Evolutionary conservation across 306 rosid species (phyloP), one percentile per base, ranked within the genome.

Genomic region (Vicia faba): DNA sequence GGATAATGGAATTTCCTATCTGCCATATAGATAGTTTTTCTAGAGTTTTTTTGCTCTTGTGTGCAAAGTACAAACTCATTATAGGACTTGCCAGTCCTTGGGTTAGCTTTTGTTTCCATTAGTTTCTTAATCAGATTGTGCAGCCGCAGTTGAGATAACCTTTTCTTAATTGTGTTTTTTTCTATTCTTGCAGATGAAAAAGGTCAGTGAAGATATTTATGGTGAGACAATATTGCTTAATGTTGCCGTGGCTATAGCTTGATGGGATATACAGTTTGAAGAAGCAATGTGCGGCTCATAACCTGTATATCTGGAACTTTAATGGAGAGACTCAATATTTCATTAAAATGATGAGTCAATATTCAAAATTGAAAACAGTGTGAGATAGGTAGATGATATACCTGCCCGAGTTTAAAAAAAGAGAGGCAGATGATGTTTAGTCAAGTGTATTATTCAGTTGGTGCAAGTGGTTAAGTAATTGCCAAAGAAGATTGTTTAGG

Each of bases 201-300:
- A 19, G 15, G 45, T 40, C 44, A 10, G 11, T 5, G 41, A 66
- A 80, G 74, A 78, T 44, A 57, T 64, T 26, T 60, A 33, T 63
- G 71, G 46, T 35, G 40, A 58, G 25, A 54, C 39, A n/a, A 13
- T 61, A 70, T 19, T 65, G 60, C 57, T 33, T 65, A 55, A 36
- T 55, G 85, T 69, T 74, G 64, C 45, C 43, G 61, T 60, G 31
- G 55, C 20, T 48, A 46, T 56, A 18, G 48, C 31, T 62, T 71
- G 61, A 44, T 10, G 55, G 40, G 74, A 61, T 73, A 51, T 75
- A 69, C 49, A 13, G 75, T 64, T 72, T 78, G 85, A 81, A 78
- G 85, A 59, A 78, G 73, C 81, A 61, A 61, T 44, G 64, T 72
- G 41, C 39, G 51, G 80, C 75, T 72, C 82, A 54, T 76, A 73